A percentile compares a stretch with the other conserved stretches of the same genome.
These are phyloP conservation scores for Papiliotrema flavescens DNA, from an alignment of 1,284 basidiomycete genomes.

Conservation along the genomic window DNA sequence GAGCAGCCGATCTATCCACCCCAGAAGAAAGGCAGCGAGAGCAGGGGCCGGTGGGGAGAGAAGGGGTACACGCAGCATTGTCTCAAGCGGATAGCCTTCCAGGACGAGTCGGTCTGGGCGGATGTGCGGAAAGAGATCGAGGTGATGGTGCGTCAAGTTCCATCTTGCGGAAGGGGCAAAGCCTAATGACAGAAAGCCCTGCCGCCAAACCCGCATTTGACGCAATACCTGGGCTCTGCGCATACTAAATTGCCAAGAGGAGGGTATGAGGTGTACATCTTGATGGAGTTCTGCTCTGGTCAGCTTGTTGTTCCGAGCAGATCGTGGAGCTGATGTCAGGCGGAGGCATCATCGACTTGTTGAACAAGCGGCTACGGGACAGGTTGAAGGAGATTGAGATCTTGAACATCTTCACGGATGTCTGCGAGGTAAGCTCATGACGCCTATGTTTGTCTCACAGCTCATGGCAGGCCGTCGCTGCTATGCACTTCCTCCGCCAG, in stretches of 20 bases:
- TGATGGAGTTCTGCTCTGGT: constrained; percentile 94
- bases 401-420: constrained; percentile 94
- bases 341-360: constrained; percentile 98
- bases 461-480: constrained; percentile 62
- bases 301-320: constrained; percentile 14
- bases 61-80: constrained; percentile 75
- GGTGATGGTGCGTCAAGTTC: constrained; percentile 77
- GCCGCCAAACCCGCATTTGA: constrained; percentile 34
- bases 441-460: not conserved
- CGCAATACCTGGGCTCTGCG: constrained; percentile 56
- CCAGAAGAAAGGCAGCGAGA: constrained; percentile 8
- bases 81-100: constrained; percentile 92
- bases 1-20: constrained; percentile 68
- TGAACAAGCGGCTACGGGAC: constrained; percentile 92
- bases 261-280: constrained; percentile 91
- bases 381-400: constrained; percentile 93
- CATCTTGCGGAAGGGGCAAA: not conserved
- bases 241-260: constrained; percentile 78
- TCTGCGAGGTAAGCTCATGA: constrained; percentile 61
- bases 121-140: constrained; percentile 98
- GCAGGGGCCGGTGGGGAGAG: constrained; percentile 55
- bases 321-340: constrained; percentile 52
- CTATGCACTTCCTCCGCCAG: constrained; percentile 86
- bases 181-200: constrained; percentile 30
- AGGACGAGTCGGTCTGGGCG: constrained; percentile 82